A percentile compares a stretch with the other conserved stretches of the same genome.
Conservation (phyloP, 345 rosid species). For the Moricandia arvensis region DNA sequence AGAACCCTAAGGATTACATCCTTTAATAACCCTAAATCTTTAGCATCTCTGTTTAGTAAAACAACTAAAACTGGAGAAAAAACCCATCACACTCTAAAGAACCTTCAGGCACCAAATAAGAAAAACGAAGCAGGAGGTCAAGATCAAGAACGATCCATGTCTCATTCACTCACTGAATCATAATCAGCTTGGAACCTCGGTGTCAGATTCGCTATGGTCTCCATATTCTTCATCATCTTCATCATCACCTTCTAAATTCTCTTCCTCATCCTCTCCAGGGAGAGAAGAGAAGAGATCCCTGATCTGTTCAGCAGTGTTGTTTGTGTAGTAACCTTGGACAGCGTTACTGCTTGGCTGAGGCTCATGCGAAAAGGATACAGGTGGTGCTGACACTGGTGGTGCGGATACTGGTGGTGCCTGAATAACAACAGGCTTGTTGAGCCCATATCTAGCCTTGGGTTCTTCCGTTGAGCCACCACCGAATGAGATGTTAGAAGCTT, state of each 20-base stretch:
- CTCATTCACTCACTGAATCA: not conserved
- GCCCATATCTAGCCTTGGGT: conserved; percentile 20
- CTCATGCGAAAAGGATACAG: conserved; percentile 33
- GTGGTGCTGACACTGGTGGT: conserved; percentile 25
- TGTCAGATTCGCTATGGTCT: conserved; percentile 53
- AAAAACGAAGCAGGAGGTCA: not conserved
- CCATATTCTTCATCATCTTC: conserved; percentile 49
- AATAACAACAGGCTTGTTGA: conserved; percentile 31
- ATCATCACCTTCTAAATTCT: conserved; percentile 34
- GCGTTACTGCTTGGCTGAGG: conserved; percentile 25
- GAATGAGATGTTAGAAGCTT: conserved; percentile 35
- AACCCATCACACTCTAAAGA: conserved; percentile 22
- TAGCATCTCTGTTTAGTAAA: conserved; percentile 9
- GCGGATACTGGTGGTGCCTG: conserved; percentile 23
- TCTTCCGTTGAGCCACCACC: conserved; percentile 31
- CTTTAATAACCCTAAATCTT: conserved; percentile 23
- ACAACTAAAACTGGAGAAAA: conserved; percentile 11
- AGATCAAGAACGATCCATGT: conserved; percentile 4
- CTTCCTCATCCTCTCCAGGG: conserved; percentile 27
- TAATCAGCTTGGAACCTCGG: conserved; percentile 51
- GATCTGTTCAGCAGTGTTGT: conserved; percentile 34
- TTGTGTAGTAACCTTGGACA: conserved; percentile 23
- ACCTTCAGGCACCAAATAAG: not conserved
- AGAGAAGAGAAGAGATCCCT: conserved; percentile 36
- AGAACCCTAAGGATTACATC: conserved; percentile 27